Conservation (phyloP, 2,329 filamentous ascomycete genomes). For the Fusarium neocosmosporiellum region DNA sequence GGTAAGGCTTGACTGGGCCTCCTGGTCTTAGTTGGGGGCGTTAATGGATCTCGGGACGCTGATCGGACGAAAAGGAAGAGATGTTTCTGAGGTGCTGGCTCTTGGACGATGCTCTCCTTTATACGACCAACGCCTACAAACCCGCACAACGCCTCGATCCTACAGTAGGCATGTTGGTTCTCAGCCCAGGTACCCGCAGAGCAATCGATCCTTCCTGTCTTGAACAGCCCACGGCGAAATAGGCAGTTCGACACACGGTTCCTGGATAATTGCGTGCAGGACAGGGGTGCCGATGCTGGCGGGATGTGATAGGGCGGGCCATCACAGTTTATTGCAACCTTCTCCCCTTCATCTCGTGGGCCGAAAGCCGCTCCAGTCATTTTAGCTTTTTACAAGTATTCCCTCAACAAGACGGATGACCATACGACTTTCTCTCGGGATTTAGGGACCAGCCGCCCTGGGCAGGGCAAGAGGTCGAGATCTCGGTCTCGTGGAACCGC, state of each 20-base stretch:
- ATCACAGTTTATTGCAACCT: conserved; percentile 11
- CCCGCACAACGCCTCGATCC: conserved; percentile 20
- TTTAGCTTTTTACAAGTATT: background rate
- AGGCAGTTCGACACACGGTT: conserved; percentile 33
- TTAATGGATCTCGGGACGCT: background rate
- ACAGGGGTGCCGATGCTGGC: conserved; percentile 14
- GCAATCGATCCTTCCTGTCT: conserved; percentile 3
- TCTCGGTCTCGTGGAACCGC: conserved; percentile 25
- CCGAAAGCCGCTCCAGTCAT: conserved; percentile 17
- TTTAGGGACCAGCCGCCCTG: conserved; percentile 31
- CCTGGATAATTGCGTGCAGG: conserved; percentile 36
- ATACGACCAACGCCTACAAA: conserved; percentile 16
- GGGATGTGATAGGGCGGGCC: conserved; percentile 19
- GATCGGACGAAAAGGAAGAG: background rate
- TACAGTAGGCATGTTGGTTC: conserved; percentile 31
- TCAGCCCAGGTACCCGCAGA: conserved; percentile 1
- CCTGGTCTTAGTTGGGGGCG: background rate
- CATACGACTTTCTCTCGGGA: conserved; percentile 23
- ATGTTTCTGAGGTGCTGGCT: background rate
- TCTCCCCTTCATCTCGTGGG: conserved; percentile 26
- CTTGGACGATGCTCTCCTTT: conserved; percentile 19
- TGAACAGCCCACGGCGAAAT: conserved; percentile 23
- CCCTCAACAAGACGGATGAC: background rate
- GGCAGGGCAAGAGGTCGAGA: conserved; percentile 10
- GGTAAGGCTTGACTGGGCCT: background rate